phyloP scores from a whole-genome alignment of 176 grass and related monocot species.

The Ampelocalamus luodianensis region DNA sequence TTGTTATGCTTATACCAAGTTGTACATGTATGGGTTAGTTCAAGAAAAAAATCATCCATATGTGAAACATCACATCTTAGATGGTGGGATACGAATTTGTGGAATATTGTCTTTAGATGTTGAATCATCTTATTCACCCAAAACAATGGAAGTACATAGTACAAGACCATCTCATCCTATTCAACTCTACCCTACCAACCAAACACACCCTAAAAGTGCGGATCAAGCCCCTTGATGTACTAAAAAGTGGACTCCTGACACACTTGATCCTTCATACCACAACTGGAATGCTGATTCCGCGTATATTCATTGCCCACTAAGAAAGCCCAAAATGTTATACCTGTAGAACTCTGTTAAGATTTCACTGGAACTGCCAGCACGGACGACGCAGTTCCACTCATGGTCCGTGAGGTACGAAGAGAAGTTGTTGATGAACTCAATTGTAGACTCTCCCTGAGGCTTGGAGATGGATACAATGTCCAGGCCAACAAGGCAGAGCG shows the following conservation, averaged over 20 bases:
- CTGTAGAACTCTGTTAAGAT: slow-evolving; percentile 71
- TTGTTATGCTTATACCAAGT: not conserved
- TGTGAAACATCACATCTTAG: too few relatives aligned
- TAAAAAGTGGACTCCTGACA: not conserved
- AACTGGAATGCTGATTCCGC: not conserved
- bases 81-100: too few relatives aligned
- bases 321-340: slow-evolving; percentile 32
- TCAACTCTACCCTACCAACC: too few relatives aligned
- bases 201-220: too few relatives aligned
- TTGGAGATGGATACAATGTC: slow-evolving; percentile 69
- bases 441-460: slow-evolving; percentile 45
- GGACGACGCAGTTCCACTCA: slow-evolving; percentile 63
- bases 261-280: not conserved
- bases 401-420: slow-evolving; percentile 59
- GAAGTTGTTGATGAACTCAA: slow-evolving; percentile 70
- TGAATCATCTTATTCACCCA: too few relatives aligned
- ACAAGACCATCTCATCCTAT: too few relatives aligned
- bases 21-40: too few relatives aligned
- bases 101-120: too few relatives aligned
- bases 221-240: too few relatives aligned
- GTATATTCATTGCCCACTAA: not conserved
- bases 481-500: slow-evolving; percentile 68
- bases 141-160: too few relatives aligned
- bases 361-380: slow-evolving; percentile 6
- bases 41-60: too few relatives aligned